Base-by-base conservation (phyloP, 192 early-diverging fungal species). In the Mortierella hygrophila region DNA sequence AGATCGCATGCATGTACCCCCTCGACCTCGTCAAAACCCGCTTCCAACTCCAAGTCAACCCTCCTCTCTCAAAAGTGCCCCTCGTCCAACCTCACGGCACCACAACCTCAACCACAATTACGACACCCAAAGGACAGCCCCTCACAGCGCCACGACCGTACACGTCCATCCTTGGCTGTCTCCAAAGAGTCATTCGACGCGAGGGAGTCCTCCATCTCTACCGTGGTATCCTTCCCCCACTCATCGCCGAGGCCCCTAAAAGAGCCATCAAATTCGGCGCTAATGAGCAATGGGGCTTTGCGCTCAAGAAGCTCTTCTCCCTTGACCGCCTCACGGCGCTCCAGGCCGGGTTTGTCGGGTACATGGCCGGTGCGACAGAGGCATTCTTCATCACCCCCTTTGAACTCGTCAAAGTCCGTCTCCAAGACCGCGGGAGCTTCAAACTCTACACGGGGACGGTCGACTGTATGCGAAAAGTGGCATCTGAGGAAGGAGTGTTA, bases 1-100 rank as follows among this genome's bases (percentile, higher is more conserved):
- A 98, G 88, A 95, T 98, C 77, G 88, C 94, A 57, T 91, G 92
- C 81, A 96, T 97, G 94, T 97, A 98, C 88, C 97, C 97, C 2
- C 89, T 98, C 38, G 97, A 98, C 86, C 89, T 97, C 10, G 96
- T 97, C 78, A 99, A 99, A 88, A 99, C 97, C 7, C 92, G 97
- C 29, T 92, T 97, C 78, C 97, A 98, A 90, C 93, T 99, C 7
- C 82, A 83, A 44, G 46, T 54, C 52, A 20, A 23, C 11, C 29
- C 60, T 15, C 60, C 60, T 47, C 40, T 15, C 26, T 47, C 44
- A 44, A 40, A 41, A 35, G 72, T 40, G 3, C 52, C 44, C 46
- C 71, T 46, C 21, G 71, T 72, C 44, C 20, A 41, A 8, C 23
- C 71, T 20, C 26, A 41, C 2, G 42, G 26, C 55, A 38, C 70